Percentiles rank a stretch among this genome's conserved stretches.
Evolutionary conservation across 2,329 filamentous ascomycete species (phyloP).

Genomic region (Diplodia sapinea): DNA sequence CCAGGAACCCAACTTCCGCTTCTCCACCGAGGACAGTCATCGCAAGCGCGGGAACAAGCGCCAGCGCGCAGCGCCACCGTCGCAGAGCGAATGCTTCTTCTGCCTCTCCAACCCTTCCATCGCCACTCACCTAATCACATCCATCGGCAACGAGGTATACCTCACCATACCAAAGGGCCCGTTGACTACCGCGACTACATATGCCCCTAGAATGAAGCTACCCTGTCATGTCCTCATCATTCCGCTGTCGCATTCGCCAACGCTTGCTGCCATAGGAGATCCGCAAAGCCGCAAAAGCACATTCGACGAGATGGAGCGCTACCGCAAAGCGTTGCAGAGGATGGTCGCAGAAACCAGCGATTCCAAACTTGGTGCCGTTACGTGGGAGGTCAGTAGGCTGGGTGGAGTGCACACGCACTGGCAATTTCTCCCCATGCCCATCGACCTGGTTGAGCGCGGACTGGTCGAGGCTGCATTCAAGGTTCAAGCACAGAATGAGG

Average conservation of each 20-base stretch:
- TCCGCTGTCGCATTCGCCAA: slow-evolving; percentile 80
- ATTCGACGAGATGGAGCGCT: slow-evolving; percentile 81
- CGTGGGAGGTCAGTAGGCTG: slow-evolving; percentile 87
- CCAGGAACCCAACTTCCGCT: slow-evolving; percentile 44
- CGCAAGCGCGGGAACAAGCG: slow-evolving; percentile 50
- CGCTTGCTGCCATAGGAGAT: slow-evolving; percentile 69
- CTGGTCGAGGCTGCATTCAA: slow-evolving; percentile 88
- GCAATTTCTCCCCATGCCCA: slow-evolving; percentile 84
- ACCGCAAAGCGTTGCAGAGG: slow-evolving; percentile 75
- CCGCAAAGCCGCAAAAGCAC: slow-evolving; percentile 63
- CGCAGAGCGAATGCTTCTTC: slow-evolving; percentile 86
- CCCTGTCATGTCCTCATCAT: slow-evolving; percentile 91
- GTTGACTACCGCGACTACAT: slow-evolving; percentile 73
- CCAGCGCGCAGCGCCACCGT: slow-evolving; percentile 46
- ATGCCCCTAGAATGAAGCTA: slow-evolving; percentile 70
- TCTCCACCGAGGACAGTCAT: slow-evolving; percentile 45
- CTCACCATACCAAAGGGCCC: slow-evolving; percentile 92
- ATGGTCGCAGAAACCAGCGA: slow-evolving; percentile 79
- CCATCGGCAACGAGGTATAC: slow-evolving; percentile 86
- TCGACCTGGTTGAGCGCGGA: slow-evolving; percentile 70
- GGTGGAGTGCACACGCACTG: slow-evolving; percentile 88
- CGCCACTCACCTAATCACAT: slow-evolving; percentile 85
- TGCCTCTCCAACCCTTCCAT: slow-evolving; percentile 87
- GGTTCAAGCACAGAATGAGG: slow-evolving; percentile 80
- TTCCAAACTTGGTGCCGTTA: slow-evolving; percentile 76